Evolutionary conservation across 345 rosid genomes (phyloP), one percentile per base, ranked within the genome.

Genomic region (Eucalyptus marginata): DNA sequence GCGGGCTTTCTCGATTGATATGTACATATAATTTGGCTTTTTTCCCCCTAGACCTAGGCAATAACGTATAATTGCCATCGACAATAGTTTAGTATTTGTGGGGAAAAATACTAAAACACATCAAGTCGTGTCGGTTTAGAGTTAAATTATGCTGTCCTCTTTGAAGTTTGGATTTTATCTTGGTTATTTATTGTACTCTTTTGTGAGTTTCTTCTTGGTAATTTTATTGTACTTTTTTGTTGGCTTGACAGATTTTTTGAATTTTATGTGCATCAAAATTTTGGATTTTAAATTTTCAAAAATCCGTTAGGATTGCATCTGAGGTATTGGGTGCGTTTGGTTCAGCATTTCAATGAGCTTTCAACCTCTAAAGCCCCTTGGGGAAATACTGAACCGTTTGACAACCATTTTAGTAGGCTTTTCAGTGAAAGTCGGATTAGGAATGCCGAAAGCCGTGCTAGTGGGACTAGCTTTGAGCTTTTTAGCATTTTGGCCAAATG

Each of bases 301-400:
- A 12, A 27, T 27, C 33, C 7, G 0, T 4, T 1, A 62, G 68
- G 8, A 27, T 27, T 4, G 1, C 31, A 13, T 29, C 14, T 0
- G 1, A 14, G 17, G 68, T 29, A 27, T n/a, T n/a, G n/a, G n/a
- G n/a, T n/a, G n/a, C n/a, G n/a, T n/a, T n/a, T n/a, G n/a, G n/a
- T n/a, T n/a, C n/a, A n/a, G n/a, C n/a, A n/a, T n/a, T n/a, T n/a
- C n/a, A n/a, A n/a, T n/a, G n/a, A n/a, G n/a, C n/a, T n/a, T n/a
- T n/a, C n/a, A n/a, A n/a, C n/a, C n/a, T n/a, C n/a, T n/a, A n/a
- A n/a, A n/a, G n/a, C n/a, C n/a, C n/a, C n/a, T n/a, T n/a, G n/a
- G n/a, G n/a, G n/a, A n/a, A n/a, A n/a, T n/a, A n/a, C n/a, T n/a
- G n/a, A n/a, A n/a, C n/a, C n/a, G n/a, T n/a, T n/a, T n/a, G n/a